These are phyloP conservation scores for Scedosporium dehoogii DNA, from an alignment of 2,329 filamentous ascomycete genomes.

Conservation along the genomic window DNA sequence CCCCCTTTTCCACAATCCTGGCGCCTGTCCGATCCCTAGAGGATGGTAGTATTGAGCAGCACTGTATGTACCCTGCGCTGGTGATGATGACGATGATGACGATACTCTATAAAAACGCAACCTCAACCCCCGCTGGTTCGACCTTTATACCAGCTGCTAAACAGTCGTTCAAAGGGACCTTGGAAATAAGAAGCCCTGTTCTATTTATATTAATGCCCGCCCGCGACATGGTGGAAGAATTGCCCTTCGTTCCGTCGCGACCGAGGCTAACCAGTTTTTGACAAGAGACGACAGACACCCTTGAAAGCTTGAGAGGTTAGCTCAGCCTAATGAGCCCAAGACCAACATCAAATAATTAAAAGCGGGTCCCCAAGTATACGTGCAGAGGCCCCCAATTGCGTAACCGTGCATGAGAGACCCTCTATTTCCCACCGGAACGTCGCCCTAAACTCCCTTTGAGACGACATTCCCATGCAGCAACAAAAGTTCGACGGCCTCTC, in stretches of 20 bases:
- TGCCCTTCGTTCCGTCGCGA: not conserved
- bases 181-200: not conserved
- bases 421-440: constrained; percentile 1
- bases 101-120: too few species aligned
- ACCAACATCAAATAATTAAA: not conserved
- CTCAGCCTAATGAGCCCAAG: constrained; percentile 2
- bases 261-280: not conserved
- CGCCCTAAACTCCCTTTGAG: not conserved
- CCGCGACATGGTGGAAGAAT: not conserved
- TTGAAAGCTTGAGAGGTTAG: not conserved
- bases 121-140: not conserved
- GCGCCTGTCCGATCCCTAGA: not conserved
- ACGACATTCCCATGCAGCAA: constrained; percentile 2
- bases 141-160: not conserved
- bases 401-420: constrained; percentile 3
- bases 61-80: too few species aligned
- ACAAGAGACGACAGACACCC: not conserved
- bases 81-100: too few species aligned
- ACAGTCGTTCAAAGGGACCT: not conserved
- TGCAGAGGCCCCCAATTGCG: constrained; percentile 4
- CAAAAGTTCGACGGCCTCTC: constrained; percentile 1
- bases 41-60: not conserved
- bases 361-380: not conserved
- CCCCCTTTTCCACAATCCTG: not conserved
- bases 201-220: not conserved